These are phyloP conservation scores for Aspergillus panamensis DNA, from an alignment of 495 filamentous ascomycete species.

Conservation along the genomic window DNA sequence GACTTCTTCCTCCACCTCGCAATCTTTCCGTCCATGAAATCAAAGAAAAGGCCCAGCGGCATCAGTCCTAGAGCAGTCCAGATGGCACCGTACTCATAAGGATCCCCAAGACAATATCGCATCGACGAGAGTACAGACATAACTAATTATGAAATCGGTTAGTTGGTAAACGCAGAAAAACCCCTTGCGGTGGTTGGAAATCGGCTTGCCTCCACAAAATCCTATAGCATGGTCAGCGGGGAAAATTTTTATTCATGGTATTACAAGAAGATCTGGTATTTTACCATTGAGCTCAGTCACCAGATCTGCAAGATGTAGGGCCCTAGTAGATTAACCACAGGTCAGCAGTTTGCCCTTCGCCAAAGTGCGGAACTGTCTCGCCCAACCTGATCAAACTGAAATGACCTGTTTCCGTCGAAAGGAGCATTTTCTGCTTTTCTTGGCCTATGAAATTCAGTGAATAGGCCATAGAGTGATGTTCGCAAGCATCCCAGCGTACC, in stretches of 20 bases:
- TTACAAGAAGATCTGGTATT: not conserved
- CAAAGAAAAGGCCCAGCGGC: conserved; percentile 94
- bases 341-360: conserved; percentile 18
- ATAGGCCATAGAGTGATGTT: conserved; percentile 3
- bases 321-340: conserved; percentile 45
- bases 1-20: conserved; percentile 95
- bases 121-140: conserved; percentile 96
- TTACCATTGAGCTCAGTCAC: conserved; percentile 95
- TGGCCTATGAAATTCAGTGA: conserved; percentile 49
- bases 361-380: conserved; percentile 2
- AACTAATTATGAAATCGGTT: conserved; percentile 42
- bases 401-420: conserved; percentile 71
- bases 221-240: conserved; percentile 34
- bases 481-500: conserved; percentile 31
- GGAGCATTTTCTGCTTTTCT: conserved; percentile 83
- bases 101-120: conserved; percentile 83
- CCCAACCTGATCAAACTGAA: conserved; percentile 69
- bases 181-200: not conserved
- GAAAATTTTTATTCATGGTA: not conserved
- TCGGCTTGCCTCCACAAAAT: conserved; percentile 51
- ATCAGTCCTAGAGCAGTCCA: conserved; percentile 84
- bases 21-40: conserved; percentile 97
- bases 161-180: conserved; percentile 18
- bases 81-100: conserved; percentile 59
- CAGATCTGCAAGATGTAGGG: conserved; percentile 89